Evolutionary conservation across 257 asterid genomes (phyloP).

Genomic region (Solanum habrochaites): DNA sequence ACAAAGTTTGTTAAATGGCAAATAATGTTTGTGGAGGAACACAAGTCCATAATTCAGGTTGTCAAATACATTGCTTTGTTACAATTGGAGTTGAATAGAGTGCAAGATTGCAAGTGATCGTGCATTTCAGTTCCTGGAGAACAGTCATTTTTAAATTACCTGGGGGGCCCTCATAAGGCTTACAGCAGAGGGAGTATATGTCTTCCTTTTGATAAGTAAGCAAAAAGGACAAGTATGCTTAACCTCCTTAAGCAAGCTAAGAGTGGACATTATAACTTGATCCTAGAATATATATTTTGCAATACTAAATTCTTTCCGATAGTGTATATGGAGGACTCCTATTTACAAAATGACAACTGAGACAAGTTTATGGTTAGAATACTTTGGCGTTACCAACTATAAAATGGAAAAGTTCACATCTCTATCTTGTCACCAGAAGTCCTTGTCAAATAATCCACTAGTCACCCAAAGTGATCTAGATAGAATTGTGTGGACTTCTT

Average conservation of each 20-base stretch:
- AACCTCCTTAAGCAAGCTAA: background rate
- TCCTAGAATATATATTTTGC: background rate
- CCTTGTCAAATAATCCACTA: background rate
- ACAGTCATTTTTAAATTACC: background rate
- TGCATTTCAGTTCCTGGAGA: background rate
- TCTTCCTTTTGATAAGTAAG: background rate
- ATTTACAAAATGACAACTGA: background rate
- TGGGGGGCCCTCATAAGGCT: background rate
- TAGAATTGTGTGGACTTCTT: background rate
- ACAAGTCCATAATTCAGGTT: background rate
- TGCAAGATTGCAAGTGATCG: background rate
- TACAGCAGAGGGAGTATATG: background rate
- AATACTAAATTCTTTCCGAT: background rate
- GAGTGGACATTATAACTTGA: background rate
- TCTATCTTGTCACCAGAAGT: background rate
- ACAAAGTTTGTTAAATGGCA: background rate
- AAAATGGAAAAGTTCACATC: background rate
- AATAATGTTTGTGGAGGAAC: background rate
- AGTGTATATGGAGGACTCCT: background rate
- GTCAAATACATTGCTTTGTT: background rate
- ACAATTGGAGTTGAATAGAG: background rate
- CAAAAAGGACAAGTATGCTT: background rate
- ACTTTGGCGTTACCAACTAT: background rate
- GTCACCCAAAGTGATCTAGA: background rate
- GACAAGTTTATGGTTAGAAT: background rate